Evolutionary conservation across 192 early-diverging fungal genomes (phyloP).

Genomic region (Coemansia sp.): DNA sequence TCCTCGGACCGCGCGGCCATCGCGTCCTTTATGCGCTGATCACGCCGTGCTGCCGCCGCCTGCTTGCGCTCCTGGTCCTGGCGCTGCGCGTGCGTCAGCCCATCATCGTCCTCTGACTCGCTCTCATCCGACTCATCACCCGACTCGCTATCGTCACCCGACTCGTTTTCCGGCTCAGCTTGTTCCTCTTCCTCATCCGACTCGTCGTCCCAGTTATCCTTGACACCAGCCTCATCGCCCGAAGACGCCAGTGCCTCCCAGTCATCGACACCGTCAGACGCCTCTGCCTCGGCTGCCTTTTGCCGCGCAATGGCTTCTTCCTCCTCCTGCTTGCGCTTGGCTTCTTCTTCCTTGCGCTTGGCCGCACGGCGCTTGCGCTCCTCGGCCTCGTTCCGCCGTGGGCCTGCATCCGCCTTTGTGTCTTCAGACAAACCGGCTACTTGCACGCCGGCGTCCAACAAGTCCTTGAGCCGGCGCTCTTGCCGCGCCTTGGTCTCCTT

Average conservation of each 20-base stretch:
- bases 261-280: conserved; percentile 56
- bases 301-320: conserved; percentile 52
- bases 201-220: conserved; percentile 51
- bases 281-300: conserved; percentile 59
- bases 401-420: not conserved
- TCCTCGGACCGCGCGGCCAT: conserved; percentile 82
- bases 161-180: conserved; percentile 22
- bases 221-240: conserved; percentile 37
- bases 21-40: conserved; percentile 71
- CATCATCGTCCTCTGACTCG: conserved; percentile 59
- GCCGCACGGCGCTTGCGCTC: conserved; percentile 44
- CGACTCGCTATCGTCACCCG: conserved; percentile 61
- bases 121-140: conserved; percentile 48
- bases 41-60: conserved; percentile 74
- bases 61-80: conserved; percentile 69
- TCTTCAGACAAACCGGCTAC: conserved; percentile 58
- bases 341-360: conserved; percentile 35
- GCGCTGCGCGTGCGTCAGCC: conserved; percentile 63
- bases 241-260: conserved; percentile 46
- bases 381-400: conserved; percentile 32
- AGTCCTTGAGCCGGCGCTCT: conserved; percentile 68
- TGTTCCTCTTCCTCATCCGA: conserved; percentile 27
- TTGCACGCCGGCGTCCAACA: conserved; percentile 76
- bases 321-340: conserved; percentile 42
- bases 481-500: conserved; percentile 76